Conservation (phyloP, 768 basidiomycete species). For the Leucocoprinus sp. region DNA sequence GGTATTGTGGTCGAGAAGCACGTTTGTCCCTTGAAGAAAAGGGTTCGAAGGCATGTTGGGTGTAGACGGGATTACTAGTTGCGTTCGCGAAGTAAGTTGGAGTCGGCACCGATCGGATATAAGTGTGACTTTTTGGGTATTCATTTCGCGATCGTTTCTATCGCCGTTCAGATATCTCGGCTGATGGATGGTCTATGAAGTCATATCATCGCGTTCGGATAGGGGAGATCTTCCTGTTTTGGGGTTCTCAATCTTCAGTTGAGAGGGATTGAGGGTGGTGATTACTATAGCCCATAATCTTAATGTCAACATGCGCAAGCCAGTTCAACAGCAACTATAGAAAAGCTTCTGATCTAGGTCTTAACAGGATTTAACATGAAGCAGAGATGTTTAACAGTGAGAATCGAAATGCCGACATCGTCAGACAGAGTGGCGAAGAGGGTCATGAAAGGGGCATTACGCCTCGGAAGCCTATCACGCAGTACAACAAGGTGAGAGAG, state of each 20-base stretch:
- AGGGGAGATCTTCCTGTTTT: constrained; percentile 28
- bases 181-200: constrained; percentile 3
- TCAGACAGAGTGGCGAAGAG: constrained; percentile 18
- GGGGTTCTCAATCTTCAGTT: constrained; percentile 33
- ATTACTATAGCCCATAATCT: constrained; percentile 42
- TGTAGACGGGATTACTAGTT: constrained; percentile 49
- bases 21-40: constrained; percentile 34
- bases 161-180: constrained; percentile 3
- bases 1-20: constrained; percentile 44
- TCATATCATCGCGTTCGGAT: constrained; percentile 43
- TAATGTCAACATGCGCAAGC: constrained; percentile 56
- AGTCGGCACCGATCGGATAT: constrained; percentile 62
- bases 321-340: constrained; percentile 23
- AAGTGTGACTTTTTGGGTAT: constrained; percentile 28
- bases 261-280: constrained; percentile 38
- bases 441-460: constrained; percentile 44
- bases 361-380: constrained; percentile 57
- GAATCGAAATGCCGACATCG: constrained; percentile 15
- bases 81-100: constrained; percentile 54
- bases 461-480: constrained; percentile 47
- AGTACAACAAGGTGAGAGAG: constrained; percentile 13
- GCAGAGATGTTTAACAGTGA: constrained; percentile 20
- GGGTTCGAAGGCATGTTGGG: constrained; percentile 51
- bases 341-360: constrained; percentile 28
- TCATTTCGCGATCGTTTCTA: not conserved